Percentiles rank a stretch among this genome's conserved stretches.
These are phyloP conservation scores for Aspergillus uvarum DNA, from an alignment of 2,329 filamentous ascomycete genomes.

Conservation along the genomic window DNA sequence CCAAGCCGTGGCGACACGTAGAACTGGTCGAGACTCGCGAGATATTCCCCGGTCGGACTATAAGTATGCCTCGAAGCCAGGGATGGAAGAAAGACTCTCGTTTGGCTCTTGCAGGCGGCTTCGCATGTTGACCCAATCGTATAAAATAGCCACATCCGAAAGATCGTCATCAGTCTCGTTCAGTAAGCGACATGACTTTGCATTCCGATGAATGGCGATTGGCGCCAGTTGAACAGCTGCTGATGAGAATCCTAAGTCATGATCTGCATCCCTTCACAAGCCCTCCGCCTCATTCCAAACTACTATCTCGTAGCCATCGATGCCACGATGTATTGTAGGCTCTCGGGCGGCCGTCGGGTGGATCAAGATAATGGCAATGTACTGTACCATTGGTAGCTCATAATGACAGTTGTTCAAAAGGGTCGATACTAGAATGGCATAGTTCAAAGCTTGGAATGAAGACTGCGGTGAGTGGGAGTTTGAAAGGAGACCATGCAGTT, in stretches of 20 bases:
- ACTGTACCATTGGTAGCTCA: no score
- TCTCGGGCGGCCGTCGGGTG: no score
- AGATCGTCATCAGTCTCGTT: not conserved
- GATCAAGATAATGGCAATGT: no score
- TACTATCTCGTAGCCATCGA: no score
- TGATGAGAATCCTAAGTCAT: no score
- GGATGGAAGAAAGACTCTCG: not conserved
- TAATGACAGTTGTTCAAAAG: no score
- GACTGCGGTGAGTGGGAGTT: not conserved
- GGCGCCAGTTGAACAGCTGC: no score
- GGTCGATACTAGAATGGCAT: no score
- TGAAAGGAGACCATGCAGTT: not conserved
- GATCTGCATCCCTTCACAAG: no score
- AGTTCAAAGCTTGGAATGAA: not conserved
- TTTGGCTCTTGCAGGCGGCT: not conserved
- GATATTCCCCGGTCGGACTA: not conserved
- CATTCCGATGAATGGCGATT: not conserved
- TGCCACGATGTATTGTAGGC: no score
- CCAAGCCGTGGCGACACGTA: not conserved
- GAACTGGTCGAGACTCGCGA: not conserved
- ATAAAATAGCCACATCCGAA: not conserved
- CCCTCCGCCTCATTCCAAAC: no score
- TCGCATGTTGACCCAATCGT: not conserved
- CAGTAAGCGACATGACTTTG: not conserved
- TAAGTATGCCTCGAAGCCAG: not conserved